Conservation (phyloP, 805 yeast genomes). For the Candida sithepensis region DNA sequence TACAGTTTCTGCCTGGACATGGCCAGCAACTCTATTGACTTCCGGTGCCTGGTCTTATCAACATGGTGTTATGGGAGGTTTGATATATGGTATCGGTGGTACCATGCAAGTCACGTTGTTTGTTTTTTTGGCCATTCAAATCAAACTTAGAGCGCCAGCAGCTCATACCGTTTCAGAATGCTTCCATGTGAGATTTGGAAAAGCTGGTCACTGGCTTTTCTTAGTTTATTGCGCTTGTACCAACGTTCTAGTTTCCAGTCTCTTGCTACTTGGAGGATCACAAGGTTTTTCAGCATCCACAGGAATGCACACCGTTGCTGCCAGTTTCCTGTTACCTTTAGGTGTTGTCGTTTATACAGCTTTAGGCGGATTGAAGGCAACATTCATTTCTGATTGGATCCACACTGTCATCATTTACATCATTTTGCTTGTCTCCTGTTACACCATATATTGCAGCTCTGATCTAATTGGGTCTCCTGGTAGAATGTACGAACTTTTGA, state of each 20-base stretch:
- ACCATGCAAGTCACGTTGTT: constrained; percentile 37
- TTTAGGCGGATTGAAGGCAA: constrained; percentile 51
- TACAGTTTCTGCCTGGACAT: not conserved
- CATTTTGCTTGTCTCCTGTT: constrained; percentile 31
- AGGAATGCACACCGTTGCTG: constrained; percentile 45
- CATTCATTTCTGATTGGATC: constrained; percentile 51
- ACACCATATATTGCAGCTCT: constrained; percentile 34
- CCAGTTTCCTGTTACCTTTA: constrained; percentile 41
- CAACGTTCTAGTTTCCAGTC: constrained; percentile 34
- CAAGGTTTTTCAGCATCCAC: constrained; percentile 38
- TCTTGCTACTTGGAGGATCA: constrained; percentile 41
- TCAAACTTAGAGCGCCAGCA: constrained; percentile 38
- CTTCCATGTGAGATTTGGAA: constrained; percentile 37
- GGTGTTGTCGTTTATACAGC: constrained; percentile 47
- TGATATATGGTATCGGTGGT: constrained; percentile 36
- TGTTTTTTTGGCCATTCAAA: constrained; percentile 35
- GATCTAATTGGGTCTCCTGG: constrained; percentile 42
- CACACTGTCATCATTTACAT: constrained; percentile 39
- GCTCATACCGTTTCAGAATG: constrained; percentile 43
- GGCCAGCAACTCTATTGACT: constrained; percentile 32
- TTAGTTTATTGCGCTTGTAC: constrained; percentile 35
- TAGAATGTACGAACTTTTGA: constrained; percentile 39
- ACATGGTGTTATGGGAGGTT: constrained; percentile 41
- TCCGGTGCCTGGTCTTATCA: constrained; percentile 39
- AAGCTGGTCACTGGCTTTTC: constrained; percentile 33